Evolutionary conservation across 441 rosid genomes (phyloP).

Genomic region (Arabidopsis hybrid): DNA sequence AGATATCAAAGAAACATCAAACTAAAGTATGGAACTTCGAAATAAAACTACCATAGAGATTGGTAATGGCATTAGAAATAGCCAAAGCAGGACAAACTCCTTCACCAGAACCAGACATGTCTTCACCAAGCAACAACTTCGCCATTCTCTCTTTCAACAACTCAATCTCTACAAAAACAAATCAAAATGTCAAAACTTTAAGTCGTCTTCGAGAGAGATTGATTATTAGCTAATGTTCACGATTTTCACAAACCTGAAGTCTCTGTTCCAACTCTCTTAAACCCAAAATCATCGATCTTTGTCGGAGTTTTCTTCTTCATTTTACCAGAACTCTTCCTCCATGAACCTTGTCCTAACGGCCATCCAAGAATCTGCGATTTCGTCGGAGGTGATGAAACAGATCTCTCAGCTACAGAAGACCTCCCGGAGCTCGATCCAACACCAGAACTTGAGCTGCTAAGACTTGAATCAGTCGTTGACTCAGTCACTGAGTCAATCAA

Average conservation of each 20-base stretch:
- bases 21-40: not conserved
- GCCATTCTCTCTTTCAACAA: slow-evolving; percentile 78
- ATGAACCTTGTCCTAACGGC: slow-evolving; percentile 80
- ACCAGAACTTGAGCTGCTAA: slow-evolving; percentile 47
- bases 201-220: slow-evolving; percentile 13
- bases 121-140: slow-evolving; percentile 73
- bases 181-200: not conserved
- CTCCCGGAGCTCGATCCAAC: slow-evolving; percentile 49
- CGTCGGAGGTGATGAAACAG: slow-evolving; percentile 44
- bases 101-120: slow-evolving; percentile 80
- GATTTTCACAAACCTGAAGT: slow-evolving; percentile 57
- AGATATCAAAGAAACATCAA: slow-evolving; percentile 5
- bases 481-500: slow-evolving; percentile 54
- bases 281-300: slow-evolving; percentile 46
- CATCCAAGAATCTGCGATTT: slow-evolving; percentile 70
- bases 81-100: slow-evolving; percentile 80
- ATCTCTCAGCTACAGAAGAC: slow-evolving; percentile 32
- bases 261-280: slow-evolving; percentile 56
- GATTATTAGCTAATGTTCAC: not conserved
- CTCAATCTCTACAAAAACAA: slow-evolving; percentile 51
- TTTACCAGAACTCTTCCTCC: slow-evolving; percentile 50
- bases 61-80: slow-evolving; percentile 70
- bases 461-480: slow-evolving; percentile 57
- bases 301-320: slow-evolving; percentile 47
- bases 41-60: slow-evolving; percentile 56